Evolutionary conservation across 2,329 filamentous ascomycete species (phyloP), one percentile per base, ranked within the genome.

Genomic region (Zasmidium angulare): DNA sequence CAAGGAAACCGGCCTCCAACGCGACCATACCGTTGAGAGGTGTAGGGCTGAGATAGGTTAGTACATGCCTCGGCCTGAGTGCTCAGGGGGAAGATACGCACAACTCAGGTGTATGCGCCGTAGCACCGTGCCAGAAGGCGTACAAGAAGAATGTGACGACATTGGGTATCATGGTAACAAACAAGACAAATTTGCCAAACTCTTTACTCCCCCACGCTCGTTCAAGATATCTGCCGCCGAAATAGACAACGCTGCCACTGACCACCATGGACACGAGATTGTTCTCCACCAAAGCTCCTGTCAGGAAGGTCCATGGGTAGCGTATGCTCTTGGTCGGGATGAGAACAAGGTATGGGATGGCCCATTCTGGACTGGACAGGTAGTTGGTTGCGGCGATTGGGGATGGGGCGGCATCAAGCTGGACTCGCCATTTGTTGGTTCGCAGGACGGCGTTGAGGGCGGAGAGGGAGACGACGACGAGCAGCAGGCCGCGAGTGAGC

Each of bases 191-290:
- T 77, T 96, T 97, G 70, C 87, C 91, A 74, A 97, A 91, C 75
- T 98, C 93, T 58, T 84, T 85, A 23, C 91, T 93, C 29, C 92
- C 93, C 95, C 93, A 99, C 31, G 95, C 93, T 71, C 95, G 84
- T 82, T 99, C 95, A 21, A 99, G 85, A 75, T 99, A 99, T 69
- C 92, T 87, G 10, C 95, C 95, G 56, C 93, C 93, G 78, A 96
- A 91, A 76, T 93, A 96, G 55, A 98, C 78, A 0, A 93, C 93
- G 47, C 88, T 79, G 24, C 83, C 87, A 50, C 91, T 91, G 58
- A 96, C 86, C 23, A 85, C 78, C 47, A 97, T 82, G 11, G 91
- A 96, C 71, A 96, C 89, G 68, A 98, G 81, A 75, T 98, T 98
- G 76, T 91, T 89, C 79, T 99, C 95, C 51, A 97, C 91, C 58